Base-by-base conservation (phyloP, 78 protist species). In the Dictyostelium citrinum region DNA sequence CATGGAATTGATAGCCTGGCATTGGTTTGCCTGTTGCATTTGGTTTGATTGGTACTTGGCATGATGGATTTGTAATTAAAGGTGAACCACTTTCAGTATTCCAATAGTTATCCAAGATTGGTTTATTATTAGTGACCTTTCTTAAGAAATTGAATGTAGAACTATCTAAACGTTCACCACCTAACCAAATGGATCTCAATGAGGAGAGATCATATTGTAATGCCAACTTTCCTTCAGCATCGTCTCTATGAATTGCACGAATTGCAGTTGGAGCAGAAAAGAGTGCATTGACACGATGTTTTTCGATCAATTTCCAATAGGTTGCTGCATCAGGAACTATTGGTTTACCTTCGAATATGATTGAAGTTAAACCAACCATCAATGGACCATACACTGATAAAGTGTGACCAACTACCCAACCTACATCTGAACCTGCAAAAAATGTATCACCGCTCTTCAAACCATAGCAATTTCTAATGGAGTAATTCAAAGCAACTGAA, bases 251-350 rank as follows among this genome's bases (percentile, higher is more conserved):
- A 29, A 93, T 70, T 16, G 96, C 94, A 16, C 97, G 27, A 31
- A 90, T 61, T 24, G 97, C 97, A 14, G 97, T 96, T 12, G 97
- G 97, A 5, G 97, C 95, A 4, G 96, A 88, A 29, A 90, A 95
- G 24, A 92, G 14, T 14, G 81, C 85, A 9, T 67, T 92, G 0
- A 88, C 90, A 71, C 67, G 27, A 68, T 95, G 61, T 11, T 90
- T 81, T 55, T 93, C 90, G 55, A 83, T 45, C 14, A 94, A 2
- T 46, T 49, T 68, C 95, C 95, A 94, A 43, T 74, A 92, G 14
- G 81, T 82, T 14, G 90, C 76, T 10, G 97, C 83, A 33, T 96
- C 97, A 9, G 97, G 97, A 1, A 86, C 41, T 2, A 60, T 76
- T 37, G 95, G 95, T 20, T 84, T 83, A 17, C 97, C 96, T 81